Evolutionary conservation across 768 basidiomycete species (phyloP).

Genomic region (Cystobasidium tubakii): DNA sequence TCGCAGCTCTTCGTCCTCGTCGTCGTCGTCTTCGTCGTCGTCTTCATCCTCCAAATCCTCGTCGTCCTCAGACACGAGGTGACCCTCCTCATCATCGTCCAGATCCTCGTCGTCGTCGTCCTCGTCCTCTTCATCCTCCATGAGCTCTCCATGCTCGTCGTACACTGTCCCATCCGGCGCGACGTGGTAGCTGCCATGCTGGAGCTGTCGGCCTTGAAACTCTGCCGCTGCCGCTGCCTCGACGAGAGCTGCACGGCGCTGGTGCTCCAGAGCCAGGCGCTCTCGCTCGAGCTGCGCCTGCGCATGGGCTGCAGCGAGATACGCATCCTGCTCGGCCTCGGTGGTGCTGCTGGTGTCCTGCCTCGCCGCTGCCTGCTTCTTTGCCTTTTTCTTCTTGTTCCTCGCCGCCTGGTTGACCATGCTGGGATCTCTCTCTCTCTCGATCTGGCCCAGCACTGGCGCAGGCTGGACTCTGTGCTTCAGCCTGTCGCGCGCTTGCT

Average conservation of each 20-base stretch:
- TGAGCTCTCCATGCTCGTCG: slow-evolving; percentile 4
- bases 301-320: slow-evolving; percentile 18
- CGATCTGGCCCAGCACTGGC: not conserved
- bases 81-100: slow-evolving; percentile 5
- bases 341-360: slow-evolving; percentile 10
- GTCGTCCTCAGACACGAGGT: not conserved
- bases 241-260: slow-evolving; percentile 7
- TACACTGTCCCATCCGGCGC: not conserved
- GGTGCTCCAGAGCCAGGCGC: slow-evolving; percentile 6
- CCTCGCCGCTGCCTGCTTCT: slow-evolving; percentile 34
- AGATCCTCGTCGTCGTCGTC: slow-evolving; percentile 28
- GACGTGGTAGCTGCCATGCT: slow-evolving; percentile 11
- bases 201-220: slow-evolving; percentile 20
- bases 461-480: not conserved
- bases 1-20: slow-evolving; percentile 14
- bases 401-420: slow-evolving; percentile 26
- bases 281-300: slow-evolving; percentile 17
- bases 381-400: slow-evolving; percentile 30
- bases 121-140: slow-evolving; percentile 1
- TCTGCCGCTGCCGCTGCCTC: slow-evolving; percentile 11
- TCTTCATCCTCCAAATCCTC: slow-evolving; percentile 19
- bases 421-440: not conserved
- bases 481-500: not conserved
- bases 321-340: slow-evolving; percentile 10
- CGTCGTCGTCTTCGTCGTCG: slow-evolving; percentile 19